phyloP scores from a whole-genome alignment of 148 eudicot species.

The Agrostemma githago region DNA sequence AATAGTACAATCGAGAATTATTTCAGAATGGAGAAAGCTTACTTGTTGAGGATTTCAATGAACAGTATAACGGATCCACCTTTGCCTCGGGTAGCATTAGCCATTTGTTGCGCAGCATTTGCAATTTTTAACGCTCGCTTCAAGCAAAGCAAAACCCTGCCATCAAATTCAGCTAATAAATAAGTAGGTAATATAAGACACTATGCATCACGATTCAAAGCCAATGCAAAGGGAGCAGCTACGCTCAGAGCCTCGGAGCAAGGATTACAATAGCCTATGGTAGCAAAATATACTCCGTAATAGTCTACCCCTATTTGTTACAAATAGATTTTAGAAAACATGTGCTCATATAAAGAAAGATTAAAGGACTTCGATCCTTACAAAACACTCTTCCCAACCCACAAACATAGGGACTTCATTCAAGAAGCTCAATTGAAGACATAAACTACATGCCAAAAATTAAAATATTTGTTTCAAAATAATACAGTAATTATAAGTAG shows the following conservation, averaged over 20 bases:
- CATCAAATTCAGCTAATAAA: not conserved
- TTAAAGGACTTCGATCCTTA: not conserved
- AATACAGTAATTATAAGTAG: too few relatives aligned
- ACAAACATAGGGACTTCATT: not conserved
- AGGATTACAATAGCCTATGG: not conserved
- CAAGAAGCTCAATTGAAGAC: not conserved
- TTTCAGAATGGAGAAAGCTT: constrained; percentile 20
- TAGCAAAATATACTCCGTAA: not conserved
- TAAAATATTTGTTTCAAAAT: too few relatives aligned
- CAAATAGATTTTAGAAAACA: not conserved
- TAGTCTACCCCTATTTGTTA: not conserved
- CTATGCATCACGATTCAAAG: not conserved
- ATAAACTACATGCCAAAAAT: not conserved
- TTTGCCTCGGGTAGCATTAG: constrained; percentile 85
- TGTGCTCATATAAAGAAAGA: not conserved
- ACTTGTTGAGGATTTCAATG: constrained; percentile 96
- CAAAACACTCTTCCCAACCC: not conserved
- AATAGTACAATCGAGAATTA: not conserved
- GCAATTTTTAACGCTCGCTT: constrained; percentile 95
- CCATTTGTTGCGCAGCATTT: constrained; percentile 94
- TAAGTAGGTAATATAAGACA: not conserved
- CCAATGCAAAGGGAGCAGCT: constrained; percentile 18
- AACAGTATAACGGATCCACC: constrained; percentile 78
- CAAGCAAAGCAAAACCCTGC: constrained; percentile 92
- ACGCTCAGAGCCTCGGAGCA: not conserved